Conservation (phyloP, 805 yeast species). For the Lipomyces japonicus region DNA sequence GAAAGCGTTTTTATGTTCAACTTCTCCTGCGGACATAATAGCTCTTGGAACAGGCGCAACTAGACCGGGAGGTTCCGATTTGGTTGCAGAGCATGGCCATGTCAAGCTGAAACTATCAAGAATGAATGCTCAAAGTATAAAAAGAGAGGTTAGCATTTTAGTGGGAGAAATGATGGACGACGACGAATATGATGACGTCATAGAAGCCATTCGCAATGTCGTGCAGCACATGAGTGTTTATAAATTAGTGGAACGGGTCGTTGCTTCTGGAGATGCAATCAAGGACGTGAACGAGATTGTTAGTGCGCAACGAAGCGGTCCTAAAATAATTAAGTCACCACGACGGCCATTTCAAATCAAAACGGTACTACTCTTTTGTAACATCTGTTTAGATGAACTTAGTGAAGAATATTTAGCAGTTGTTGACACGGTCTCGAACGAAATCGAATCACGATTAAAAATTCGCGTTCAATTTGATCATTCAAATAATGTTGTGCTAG, state of each 20-base stretch:
- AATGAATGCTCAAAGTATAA: constrained; percentile 2
- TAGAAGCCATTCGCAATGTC: not conserved
- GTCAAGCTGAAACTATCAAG: constrained; percentile 7
- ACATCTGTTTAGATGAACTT: not conserved
- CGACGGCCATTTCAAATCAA: not conserved
- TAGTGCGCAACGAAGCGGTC: not conserved
- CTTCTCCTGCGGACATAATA: constrained; percentile 2
- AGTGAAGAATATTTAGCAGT: not conserved
- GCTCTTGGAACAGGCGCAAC: constrained; percentile 11
- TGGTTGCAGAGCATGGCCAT: constrained; percentile 8
- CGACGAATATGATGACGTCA: not conserved
- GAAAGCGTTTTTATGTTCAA: constrained; percentile 3
- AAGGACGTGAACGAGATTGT: not conserved
- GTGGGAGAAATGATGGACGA: constrained; percentile 9
- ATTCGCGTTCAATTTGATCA: not conserved
- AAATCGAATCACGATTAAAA: not conserved
- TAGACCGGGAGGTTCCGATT: constrained; percentile 4
- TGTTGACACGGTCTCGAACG: not conserved
- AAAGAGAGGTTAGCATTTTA: constrained; percentile 5
- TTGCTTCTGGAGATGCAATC: not conserved
- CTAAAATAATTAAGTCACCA: constrained; percentile 6
- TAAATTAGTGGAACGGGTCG: constrained; percentile 1
- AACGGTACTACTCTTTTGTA: constrained; percentile 2
- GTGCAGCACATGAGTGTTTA: not conserved
- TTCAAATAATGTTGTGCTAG: not conserved